phyloP scores from a whole-genome alignment of 2,329 filamentous ascomycete species.

The Talaromyces pinophilus region DNA sequence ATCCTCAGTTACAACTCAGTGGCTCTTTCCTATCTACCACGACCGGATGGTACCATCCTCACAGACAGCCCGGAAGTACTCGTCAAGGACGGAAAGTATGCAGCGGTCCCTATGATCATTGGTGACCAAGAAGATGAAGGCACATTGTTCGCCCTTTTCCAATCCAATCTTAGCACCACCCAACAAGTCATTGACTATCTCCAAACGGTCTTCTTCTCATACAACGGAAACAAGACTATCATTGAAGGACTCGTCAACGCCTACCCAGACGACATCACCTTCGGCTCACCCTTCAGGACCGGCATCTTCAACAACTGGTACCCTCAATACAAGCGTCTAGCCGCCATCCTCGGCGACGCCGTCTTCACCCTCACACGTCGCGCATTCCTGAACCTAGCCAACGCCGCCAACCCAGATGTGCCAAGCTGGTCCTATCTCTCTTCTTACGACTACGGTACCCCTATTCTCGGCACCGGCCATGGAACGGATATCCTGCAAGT shows the following conservation, averaged over 20 bases:
- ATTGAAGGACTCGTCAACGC: slow-evolving; percentile 61
- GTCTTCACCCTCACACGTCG: slow-evolving; percentile 73
- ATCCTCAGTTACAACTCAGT: slow-evolving; percentile 68
- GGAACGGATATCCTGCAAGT: slow-evolving; percentile 62
- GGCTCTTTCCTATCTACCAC: slow-evolving; percentile 70
- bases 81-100: slow-evolving; percentile 54
- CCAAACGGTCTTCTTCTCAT: slow-evolving; percentile 57
- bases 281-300: slow-evolving; percentile 73
- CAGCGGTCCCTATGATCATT: slow-evolving; percentile 64
- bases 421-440: slow-evolving; percentile 74
- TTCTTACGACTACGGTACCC: slow-evolving; percentile 69
- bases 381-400: slow-evolving; percentile 57
- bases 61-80: slow-evolving; percentile 64
- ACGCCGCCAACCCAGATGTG: slow-evolving; percentile 56
- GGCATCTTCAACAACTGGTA: slow-evolving; percentile 69
- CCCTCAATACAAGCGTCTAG: slow-evolving; percentile 74
- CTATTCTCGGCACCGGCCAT: slow-evolving; percentile 75
- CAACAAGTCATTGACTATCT: slow-evolving; percentile 64
- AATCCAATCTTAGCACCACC: slow-evolving; percentile 66
- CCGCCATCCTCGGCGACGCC: slow-evolving; percentile 73
- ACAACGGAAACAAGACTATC: slow-evolving; percentile 51
- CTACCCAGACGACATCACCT: slow-evolving; percentile 59
- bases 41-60: slow-evolving; percentile 65
- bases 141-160: slow-evolving; percentile 72
- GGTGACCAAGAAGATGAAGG: slow-evolving; percentile 81